Evolutionary conservation across 1,284 basidiomycete species (phyloP).

Genomic region (Melampsora americana): DNA sequence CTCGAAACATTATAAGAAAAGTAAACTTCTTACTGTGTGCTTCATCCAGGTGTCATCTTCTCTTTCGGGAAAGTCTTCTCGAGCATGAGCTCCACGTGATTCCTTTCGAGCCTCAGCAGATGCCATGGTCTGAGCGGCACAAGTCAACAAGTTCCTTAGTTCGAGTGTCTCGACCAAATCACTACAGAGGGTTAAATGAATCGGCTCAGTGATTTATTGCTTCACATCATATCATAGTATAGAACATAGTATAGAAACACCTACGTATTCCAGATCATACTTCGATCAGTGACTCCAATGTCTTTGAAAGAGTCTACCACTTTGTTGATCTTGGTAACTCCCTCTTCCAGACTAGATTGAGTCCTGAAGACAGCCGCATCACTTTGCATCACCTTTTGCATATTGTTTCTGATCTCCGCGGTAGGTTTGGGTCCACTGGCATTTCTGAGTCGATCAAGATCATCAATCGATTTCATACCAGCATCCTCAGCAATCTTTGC

Average conservation of each 20-base stretch:
- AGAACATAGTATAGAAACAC: conserved; percentile 50
- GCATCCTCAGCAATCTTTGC: conserved; percentile 82
- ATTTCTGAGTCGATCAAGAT: conserved; percentile 82
- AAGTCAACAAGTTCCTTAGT: conserved; percentile 90
- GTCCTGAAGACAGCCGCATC: conserved; percentile 65
- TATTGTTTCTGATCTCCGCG: conserved; percentile 82
- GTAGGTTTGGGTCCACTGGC: conserved; percentile 79
- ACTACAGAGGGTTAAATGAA: conserved; percentile 55
- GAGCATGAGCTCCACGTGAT: conserved; percentile 93
- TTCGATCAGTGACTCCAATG: conserved; percentile 93
- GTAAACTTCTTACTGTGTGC: conserved; percentile 45
- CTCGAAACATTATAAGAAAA: background rate
- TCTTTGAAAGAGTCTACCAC: conserved; percentile 85
- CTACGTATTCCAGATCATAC: conserved; percentile 98
- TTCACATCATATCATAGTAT: background rate
- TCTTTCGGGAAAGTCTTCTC: conserved; percentile 80
- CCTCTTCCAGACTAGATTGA: conserved; percentile 83
- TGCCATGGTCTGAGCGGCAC: conserved; percentile 91
- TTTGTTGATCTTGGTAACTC: conserved; percentile 77
- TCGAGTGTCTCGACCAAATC: conserved; percentile 96
- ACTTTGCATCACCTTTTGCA: conserved; percentile 95
- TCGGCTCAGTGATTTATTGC: background rate
- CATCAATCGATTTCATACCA: conserved; percentile 79
- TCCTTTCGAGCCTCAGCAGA: conserved; percentile 94
- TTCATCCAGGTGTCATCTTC: conserved; percentile 64